Base-by-base conservation (phyloP, 2,329 filamentous ascomycete genomes). In the Pseudophaeomoniella oleicola region DNA sequence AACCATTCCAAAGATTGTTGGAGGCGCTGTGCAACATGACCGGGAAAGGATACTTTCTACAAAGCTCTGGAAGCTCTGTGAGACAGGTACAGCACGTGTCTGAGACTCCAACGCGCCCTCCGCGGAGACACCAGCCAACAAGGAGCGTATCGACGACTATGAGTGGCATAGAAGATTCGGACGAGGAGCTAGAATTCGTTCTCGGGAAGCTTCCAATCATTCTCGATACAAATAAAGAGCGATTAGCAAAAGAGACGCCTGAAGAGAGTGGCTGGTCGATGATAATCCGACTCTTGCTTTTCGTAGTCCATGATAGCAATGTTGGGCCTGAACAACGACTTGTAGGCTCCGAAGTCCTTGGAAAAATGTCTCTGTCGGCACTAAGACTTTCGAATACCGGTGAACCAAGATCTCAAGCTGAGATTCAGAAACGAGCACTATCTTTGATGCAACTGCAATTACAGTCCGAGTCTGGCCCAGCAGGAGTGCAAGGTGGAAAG, bases 1-100 rank as follows among this genome's bases (percentile, higher is more conserved):
- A 76, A 12, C 68, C 85, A 0, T 96, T 96, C 48, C 63, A 80
- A 4, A 74, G 83, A 43, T 75, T 96, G 6, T 65, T 96, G 2
- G 63, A 68, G 37, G 80, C 86, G 1, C 68, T 94, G n/a, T 27
- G 22, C n/a, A n/a, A n/a, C 6, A 27, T 27, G 22, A n/a, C 22
- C n/a, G 9, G 22, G n/a, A n/a, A 27, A 9, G n/a, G 9, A n/a
- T 27, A 6, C n/a, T 6, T n/a, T 27, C 22, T 27, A n/a, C 22
- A 27, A 27, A n/a, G n/a, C n/a, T n/a, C n/a, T n/a, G n/a, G n/a
- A n/a, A n/a, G n/a, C n/a, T n/a, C n/a, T n/a, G n/a, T n/a, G n/a
- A n/a, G n/a, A n/a, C n/a, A n/a, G n/a, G n/a, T n/a, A n/a, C 9
- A 27, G 9, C 22, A 27, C n/a, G 22, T 27, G 22, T 70, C 19